These are phyloP conservation scores for Arctium lappa DNA, from an alignment of 129 eudicot genomes.

Conservation along the genomic window DNA sequence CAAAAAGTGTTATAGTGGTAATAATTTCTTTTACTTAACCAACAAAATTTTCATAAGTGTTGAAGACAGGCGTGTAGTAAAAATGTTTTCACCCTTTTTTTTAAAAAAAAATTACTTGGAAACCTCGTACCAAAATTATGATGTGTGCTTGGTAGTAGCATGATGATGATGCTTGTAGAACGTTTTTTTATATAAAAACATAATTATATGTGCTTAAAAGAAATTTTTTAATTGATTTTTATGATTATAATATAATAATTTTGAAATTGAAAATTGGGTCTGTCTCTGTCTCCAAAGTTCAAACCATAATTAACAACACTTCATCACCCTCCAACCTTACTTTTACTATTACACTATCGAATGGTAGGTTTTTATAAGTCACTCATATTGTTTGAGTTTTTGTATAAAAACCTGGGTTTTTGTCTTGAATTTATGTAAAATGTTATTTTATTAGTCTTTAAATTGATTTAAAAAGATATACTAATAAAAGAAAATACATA, in stretches of 20 bases:
- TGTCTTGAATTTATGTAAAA: too few relatives aligned
- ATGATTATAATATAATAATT: background rate
- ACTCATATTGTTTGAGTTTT: too few relatives aligned
- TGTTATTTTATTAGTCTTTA: too few relatives aligned
- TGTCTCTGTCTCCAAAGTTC: too few relatives aligned
- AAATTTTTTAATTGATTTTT: background rate
- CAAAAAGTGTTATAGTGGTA: background rate
- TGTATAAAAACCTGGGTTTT: too few relatives aligned
- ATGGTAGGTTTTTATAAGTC: too few relatives aligned
- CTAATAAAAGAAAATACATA: too few relatives aligned
- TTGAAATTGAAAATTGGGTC: too few relatives aligned
- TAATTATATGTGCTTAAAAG: background rate
- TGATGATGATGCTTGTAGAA: background rate
- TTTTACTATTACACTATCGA: too few relatives aligned
- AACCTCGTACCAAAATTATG: slow-evolving; percentile 11
- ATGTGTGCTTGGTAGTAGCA: slow-evolving; percentile 2
- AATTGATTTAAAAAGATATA: too few relatives aligned
- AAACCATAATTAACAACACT: too few relatives aligned
- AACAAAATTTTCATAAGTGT: slow-evolving; percentile 12
- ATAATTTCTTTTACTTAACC: background rate
- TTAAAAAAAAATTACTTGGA: background rate
- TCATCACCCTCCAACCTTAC: too few relatives aligned
- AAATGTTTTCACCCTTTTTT: background rate
- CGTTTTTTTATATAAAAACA: background rate
- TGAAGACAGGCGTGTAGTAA: background rate